A percentile compares a stretch with the other conserved stretches of the same genome.
phyloP scores from a whole-genome alignment of 345 rosid genomes.

The Eucalyptus pauciflora region DNA sequence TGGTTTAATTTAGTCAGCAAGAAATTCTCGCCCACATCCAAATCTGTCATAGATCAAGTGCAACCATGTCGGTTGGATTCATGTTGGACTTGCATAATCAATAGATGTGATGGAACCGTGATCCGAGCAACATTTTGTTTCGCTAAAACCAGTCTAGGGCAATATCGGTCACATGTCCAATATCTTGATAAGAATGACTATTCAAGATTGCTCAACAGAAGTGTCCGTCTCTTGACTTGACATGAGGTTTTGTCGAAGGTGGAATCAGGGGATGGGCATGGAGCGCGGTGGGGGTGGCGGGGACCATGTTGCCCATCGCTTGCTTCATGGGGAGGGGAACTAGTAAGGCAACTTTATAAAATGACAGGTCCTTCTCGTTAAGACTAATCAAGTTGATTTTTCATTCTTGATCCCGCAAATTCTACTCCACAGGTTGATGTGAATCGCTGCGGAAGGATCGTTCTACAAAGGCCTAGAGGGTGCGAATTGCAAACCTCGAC shows the following conservation, averaged over 20 bases:
- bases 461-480: no score
- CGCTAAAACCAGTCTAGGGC: neutral
- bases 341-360: neutral
- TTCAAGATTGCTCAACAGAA: neutral
- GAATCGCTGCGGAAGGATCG: no score
- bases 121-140: neutral
- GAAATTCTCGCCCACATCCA: neutral
- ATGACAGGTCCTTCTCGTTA: neutral
- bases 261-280: neutral
- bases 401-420: no score
- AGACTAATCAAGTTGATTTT: neutral
- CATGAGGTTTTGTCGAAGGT: neutral
- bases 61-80: neutral
- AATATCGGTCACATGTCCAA: neutral
- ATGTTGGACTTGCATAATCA: neutral
- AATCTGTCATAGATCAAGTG: neutral
- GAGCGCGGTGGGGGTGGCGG: neutral
- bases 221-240: neutral
- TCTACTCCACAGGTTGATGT: neutral
- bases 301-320: neutral
- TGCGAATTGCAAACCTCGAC: no score
- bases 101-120: neutral
- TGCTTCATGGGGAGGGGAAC: neutral
- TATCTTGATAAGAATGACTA: no score
- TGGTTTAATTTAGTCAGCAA: neutral